phyloP scores from a whole-genome alignment of 225 moss, liverwort and hornwort genomes.

The Climacium dendroides region DNA sequence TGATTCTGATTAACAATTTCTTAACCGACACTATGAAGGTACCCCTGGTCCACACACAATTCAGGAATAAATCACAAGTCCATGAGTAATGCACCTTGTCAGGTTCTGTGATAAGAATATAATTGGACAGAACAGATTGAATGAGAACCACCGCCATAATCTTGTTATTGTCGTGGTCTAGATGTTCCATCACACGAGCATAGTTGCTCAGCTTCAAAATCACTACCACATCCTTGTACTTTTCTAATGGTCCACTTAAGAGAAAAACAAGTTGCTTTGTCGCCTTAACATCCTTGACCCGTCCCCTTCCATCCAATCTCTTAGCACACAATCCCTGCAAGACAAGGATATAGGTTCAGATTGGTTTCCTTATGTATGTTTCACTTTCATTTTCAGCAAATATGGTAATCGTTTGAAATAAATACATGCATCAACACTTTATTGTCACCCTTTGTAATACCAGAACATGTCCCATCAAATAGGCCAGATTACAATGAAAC shows the following conservation, averaged over 20 bases:
- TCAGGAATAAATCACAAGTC: background rate
- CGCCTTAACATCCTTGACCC: conserved; percentile 63
- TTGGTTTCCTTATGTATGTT: background rate
- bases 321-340: conserved; percentile 74
- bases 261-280: conserved; percentile 77
- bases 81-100: conserved; percentile 46
- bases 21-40: background rate
- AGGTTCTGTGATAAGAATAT: conserved; percentile 58
- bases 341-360: background rate
- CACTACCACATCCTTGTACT: conserved; percentile 85
- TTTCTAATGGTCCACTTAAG: conserved; percentile 77
- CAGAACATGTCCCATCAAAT: background rate
- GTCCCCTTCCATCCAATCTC: conserved; percentile 77
- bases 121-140: conserved; percentile 70
- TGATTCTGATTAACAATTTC: background rate
- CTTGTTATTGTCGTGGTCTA: conserved; percentile 78
- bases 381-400: background rate
- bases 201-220: conserved; percentile 80
- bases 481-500: background rate
- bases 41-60: background rate
- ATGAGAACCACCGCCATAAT: conserved; percentile 86
- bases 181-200: conserved; percentile 80
- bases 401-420: background rate
- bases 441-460: background rate
- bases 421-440: background rate